A percentile compares a stretch with the other conserved stretches of the same genome.
Evolutionary conservation across 202 grass and related monocot genomes (phyloP).

Genomic region (Setaria italica): DNA sequence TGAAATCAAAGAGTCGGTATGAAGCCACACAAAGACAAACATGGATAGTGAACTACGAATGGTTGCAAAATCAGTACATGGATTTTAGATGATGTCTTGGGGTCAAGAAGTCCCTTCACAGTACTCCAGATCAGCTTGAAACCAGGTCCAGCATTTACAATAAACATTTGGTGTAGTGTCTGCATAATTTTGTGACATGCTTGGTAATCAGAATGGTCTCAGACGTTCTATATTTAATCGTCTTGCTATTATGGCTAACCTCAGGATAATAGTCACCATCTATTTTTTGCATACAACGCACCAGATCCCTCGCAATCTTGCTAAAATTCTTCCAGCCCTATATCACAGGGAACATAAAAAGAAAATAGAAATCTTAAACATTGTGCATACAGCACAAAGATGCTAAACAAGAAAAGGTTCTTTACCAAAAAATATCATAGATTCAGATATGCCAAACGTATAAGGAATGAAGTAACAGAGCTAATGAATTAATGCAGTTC

Average conservation of each 20-base stretch:
- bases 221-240: constrained; percentile 22
- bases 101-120: constrained; percentile 91
- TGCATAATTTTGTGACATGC: constrained; percentile 52
- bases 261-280: constrained; percentile 98
- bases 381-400: constrained; percentile 14
- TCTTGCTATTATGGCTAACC: constrained; percentile 52
- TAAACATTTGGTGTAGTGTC: constrained; percentile 98
- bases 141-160: constrained; percentile 92
- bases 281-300: constrained; percentile 96
- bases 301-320: constrained; percentile 89
- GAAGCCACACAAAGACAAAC: constrained; percentile 51
- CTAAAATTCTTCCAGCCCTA: constrained; percentile 97
- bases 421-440: constrained; percentile 8
- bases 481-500: constrained; percentile 20
- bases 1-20: constrained; percentile 45
- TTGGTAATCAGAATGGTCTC: constrained; percentile 48
- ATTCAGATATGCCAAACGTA: constrained; percentile 1
- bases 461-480: constrained; percentile 35
- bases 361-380: constrained; percentile 9
- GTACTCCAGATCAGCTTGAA: constrained; percentile 96
- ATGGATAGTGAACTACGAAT: constrained; percentile 27
- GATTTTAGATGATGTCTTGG: constrained; percentile 97
- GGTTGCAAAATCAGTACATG: constrained; percentile 64
- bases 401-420: constrained; percentile 11
- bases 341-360: constrained; percentile 21